Percentiles rank a stretch among this genome's conserved stretches.
Conservation (phyloP, 345 rosid species). For the Punica granatum region DNA sequence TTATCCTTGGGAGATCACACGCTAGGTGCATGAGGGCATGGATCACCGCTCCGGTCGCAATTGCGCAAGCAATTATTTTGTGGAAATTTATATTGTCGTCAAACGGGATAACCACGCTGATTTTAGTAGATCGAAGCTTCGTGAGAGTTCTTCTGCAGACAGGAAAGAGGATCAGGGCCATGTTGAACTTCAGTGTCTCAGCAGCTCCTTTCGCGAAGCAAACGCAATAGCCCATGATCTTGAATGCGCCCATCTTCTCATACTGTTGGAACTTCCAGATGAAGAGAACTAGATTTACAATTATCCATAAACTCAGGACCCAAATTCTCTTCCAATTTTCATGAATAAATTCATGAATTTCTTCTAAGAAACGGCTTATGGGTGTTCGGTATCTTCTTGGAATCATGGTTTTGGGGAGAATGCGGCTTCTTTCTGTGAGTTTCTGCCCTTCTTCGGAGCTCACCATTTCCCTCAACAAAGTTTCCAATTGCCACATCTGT, state of each 20-base stretch:
- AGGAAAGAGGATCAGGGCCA: constrained; percentile 82
- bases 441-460: constrained; percentile 29
- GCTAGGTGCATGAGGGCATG: constrained; percentile 51
- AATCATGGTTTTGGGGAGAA: constrained; percentile 72
- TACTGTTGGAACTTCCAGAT: constrained; percentile 46
- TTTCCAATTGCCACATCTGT: constrained; percentile 96
- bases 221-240: constrained; percentile 73
- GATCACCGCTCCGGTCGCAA: constrained; percentile 34
- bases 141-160: constrained; percentile 79
- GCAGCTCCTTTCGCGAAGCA: constrained; percentile 82
- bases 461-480: constrained; percentile 69
- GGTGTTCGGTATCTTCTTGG: constrained; percentile 70
- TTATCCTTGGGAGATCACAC: constrained; percentile 56
- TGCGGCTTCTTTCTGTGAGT: constrained; percentile 21
- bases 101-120: constrained; percentile 51
- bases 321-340: constrained; percentile 73
- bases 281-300: constrained; percentile 37
- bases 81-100: constrained; percentile 95
- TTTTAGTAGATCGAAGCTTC: constrained; percentile 52
- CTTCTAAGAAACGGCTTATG: constrained; percentile 32
- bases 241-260: constrained; percentile 25
- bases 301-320: constrained; percentile 43
- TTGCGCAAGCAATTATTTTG: constrained; percentile 45
- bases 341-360: constrained; percentile 30
- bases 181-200: constrained; percentile 78